phyloP scores from a whole-genome alignment of 805 yeast species.

The Kodamaea hsintzibuensis region DNA sequence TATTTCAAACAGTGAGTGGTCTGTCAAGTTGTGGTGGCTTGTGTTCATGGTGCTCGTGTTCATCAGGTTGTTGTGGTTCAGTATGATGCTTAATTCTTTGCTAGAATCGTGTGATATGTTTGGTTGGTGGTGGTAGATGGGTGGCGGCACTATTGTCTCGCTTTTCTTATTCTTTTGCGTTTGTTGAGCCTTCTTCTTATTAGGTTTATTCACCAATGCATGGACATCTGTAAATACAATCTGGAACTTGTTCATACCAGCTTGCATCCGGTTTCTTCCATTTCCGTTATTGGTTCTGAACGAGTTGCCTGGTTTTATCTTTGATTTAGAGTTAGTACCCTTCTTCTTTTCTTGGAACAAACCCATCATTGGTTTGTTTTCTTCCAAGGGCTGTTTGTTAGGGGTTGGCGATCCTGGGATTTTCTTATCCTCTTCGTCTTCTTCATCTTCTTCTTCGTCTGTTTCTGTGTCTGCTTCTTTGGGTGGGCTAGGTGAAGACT shows the following conservation, averaged over 20 bases:
- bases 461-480: constrained; percentile 2
- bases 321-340: background rate
- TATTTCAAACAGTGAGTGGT: constrained; percentile 41
- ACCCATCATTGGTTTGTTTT: constrained; percentile 10
- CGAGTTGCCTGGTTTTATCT: constrained; percentile 2
- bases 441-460: constrained; percentile 7
- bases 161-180: background rate
- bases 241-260: constrained; percentile 47
- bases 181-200: constrained; percentile 10
- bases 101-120: constrained; percentile 4
- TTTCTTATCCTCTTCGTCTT: background rate
- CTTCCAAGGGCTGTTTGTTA: constrained; percentile 2
- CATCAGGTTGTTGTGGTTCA: constrained; percentile 8
- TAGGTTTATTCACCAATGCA: constrained; percentile 14
- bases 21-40: constrained; percentile 36
- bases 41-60: constrained; percentile 30
- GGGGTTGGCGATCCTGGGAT: constrained; percentile 8
- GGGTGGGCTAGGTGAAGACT: constrained; percentile 2
- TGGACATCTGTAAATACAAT: constrained; percentile 45
- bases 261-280: constrained; percentile 26
- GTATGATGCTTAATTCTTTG: background rate
- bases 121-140: constrained; percentile 9
- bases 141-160: background rate
- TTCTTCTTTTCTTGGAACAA: constrained; percentile 10
- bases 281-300: constrained; percentile 3